phyloP scores from a whole-genome alignment of 495 filamentous ascomycete species.

The Filosporella fistucella region DNA sequence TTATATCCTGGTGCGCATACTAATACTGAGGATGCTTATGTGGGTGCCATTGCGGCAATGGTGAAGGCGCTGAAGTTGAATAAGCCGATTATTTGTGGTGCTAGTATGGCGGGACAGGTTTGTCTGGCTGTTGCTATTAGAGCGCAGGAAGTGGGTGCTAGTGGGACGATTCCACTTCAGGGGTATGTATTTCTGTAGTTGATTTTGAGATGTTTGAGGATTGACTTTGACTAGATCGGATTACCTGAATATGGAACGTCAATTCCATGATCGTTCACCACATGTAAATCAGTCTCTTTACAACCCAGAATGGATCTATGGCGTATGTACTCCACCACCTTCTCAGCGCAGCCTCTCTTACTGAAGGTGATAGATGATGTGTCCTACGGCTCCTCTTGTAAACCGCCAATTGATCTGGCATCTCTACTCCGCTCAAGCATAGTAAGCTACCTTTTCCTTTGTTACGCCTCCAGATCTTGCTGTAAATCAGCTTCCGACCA shows the following conservation, averaged over 20 bases:
- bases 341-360: neutral
- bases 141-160: slow-evolving; percentile 32
- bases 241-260: slow-evolving; percentile 25
- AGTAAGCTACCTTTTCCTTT: too few relatives aligned
- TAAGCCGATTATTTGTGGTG: slow-evolving; percentile 36
- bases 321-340: slow-evolving; percentile 10
- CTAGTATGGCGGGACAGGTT: slow-evolving; percentile 37
- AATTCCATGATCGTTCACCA: slow-evolving; percentile 23
- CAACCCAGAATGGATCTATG: slow-evolving; percentile 39
- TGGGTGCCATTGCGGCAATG: slow-evolving; percentile 31
- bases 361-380: slow-evolving; percentile 31
- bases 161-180: slow-evolving; percentile 30
- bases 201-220: neutral
- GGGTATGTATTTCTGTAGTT: neutral
- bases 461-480: too few relatives aligned
- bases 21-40: slow-evolving; percentile 34
- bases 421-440: slow-evolving; percentile 35
- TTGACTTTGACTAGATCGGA: slow-evolving; percentile 15
- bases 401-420: slow-evolving; percentile 38
- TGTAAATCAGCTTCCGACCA: too few relatives aligned
- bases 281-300: slow-evolving; percentile 30
- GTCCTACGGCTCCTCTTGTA: slow-evolving; percentile 28
- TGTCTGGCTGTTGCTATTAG: slow-evolving; percentile 35
- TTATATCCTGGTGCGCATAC: slow-evolving; percentile 32
- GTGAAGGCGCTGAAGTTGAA: slow-evolving; percentile 29